These are phyloP conservation scores for Glycyrrhiza uralensis DNA, from an alignment of 306 rosid species.

Conservation along the genomic window DNA sequence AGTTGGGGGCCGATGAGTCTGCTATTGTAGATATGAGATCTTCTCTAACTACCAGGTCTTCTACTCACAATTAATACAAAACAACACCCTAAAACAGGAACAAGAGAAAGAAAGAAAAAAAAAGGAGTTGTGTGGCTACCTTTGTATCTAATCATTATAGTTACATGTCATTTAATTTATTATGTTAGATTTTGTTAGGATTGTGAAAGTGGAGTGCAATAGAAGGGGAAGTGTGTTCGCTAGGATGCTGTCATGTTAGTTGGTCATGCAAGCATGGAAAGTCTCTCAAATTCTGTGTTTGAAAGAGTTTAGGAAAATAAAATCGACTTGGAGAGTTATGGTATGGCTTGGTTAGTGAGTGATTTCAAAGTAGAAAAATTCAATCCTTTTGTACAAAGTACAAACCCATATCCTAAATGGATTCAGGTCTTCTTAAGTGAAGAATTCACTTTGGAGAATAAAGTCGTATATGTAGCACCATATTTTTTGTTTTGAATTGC, in stretches of 20 bases:
- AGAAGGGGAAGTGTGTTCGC: constrained; percentile 1
- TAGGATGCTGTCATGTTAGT: neutral
- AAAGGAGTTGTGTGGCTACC: neutral
- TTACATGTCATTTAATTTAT: constrained; percentile 4
- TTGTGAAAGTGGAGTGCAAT: constrained; percentile 5
- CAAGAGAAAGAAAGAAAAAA: neutral
- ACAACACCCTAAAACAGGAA: neutral
- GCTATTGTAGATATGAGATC: constrained; percentile 99
- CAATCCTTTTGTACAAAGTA: constrained; percentile 26
- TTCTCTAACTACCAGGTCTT: constrained; percentile 91
- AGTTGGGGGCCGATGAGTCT: constrained; percentile 79
- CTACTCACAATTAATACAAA: constrained; percentile 45
- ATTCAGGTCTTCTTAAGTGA: too few relatives aligned
- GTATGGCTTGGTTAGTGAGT: constrained; percentile 25
- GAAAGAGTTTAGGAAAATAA: neutral
- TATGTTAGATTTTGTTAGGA: constrained; percentile 28
- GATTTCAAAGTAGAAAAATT: constrained; percentile 19
- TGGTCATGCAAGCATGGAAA: neutral
- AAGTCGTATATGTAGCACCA: too few relatives aligned
- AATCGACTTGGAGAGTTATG: neutral
- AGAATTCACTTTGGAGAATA: too few relatives aligned
- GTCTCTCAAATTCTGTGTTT: neutral
- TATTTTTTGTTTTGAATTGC: constrained; percentile 10
- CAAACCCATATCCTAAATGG: neutral
- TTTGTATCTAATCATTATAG: constrained; percentile 21